Percentiles rank a stretch among this genome's conserved stretches.
phyloP scores from a whole-genome alignment of 2,329 filamentous ascomycete genomes.

The Neonectria sp. region DNA sequence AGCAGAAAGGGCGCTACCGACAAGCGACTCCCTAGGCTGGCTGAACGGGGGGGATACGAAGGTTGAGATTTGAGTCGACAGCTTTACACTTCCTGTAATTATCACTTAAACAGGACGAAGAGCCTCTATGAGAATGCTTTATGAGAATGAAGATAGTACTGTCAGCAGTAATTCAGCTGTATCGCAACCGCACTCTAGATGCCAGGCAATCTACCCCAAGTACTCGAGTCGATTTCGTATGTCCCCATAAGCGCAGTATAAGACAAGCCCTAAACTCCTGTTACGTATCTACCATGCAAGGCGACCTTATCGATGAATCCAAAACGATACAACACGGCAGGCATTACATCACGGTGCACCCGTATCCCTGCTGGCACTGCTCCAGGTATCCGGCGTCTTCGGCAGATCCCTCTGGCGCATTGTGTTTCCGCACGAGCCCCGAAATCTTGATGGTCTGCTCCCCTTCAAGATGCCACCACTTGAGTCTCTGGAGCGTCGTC shows the following conservation, averaged over 20 bases:
- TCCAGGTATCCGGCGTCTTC: constrained; percentile 88
- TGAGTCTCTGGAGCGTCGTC: constrained; percentile 80
- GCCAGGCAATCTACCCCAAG: background rate
- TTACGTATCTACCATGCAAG: constrained; percentile 17
- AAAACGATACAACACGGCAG: background rate
- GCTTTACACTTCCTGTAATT: background rate
- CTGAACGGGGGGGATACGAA: background rate
- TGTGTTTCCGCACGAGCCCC: constrained; percentile 78
- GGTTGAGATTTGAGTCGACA: background rate
- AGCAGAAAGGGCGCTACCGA: background rate
- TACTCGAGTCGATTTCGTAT: background rate
- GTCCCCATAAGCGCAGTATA: constrained; percentile 1
- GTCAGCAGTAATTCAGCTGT: background rate
- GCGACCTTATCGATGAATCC: constrained; percentile 13
- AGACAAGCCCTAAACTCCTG: constrained; percentile 23
- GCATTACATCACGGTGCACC: constrained; percentile 68
- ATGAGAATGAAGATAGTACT: background rate
- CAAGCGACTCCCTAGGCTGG: background rate
- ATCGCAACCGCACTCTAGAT: background rate
- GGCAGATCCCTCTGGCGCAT: constrained; percentile 69
- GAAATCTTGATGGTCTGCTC: constrained; percentile 84
- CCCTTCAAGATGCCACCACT: constrained; percentile 94
- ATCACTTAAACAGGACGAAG: too few species aligned
- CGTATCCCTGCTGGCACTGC: constrained; percentile 69
- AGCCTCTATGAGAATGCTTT: background rate